Base-by-base conservation (phyloP, 306 rosid species). In the Pterocarpus santalinus region DNA sequence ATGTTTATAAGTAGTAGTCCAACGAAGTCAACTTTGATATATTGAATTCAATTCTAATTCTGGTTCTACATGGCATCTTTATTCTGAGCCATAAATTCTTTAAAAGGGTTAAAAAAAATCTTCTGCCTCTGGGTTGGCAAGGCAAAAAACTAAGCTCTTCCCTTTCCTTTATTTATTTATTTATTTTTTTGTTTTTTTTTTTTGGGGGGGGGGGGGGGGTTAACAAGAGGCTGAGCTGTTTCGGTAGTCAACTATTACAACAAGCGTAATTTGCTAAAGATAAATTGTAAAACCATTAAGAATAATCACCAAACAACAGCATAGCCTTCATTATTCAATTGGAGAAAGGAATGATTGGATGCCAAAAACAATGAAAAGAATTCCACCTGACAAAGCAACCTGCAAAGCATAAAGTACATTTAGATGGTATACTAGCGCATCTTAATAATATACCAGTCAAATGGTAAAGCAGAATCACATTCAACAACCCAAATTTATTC, bases 321-420 rank as follows among this genome's bases (percentile, higher is more conserved):
- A 68, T 38, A 67, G 72, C 68, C 85, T 52, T 89, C 90, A 90
- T 32, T 69, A 69, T 66, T 85, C 84, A 9, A 89, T 82, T 0
- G 95, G 87, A 66, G 98, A 83, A 72, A 95, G 92, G 89, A 83
- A 92, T 35, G 98, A 95, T 53, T 95, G 98, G 75, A 95, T 88
- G 52, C 98, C 97, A 53, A 95, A 95, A 83, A 89, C 90, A 67
- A 92, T 88, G 85, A 92, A 92, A 56, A 95, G 94, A 86, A 95
- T 57, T 75, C 95, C 97, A 77, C 98, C 95, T 4, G 95, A 90
- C 73, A 95, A 85, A 41, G 92, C 95, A 89, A 95, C 89, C 97
- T 95, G 92, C 57, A 81, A 90, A 53, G 74, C 33, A 67, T 77
- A 39, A 79, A 82, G 36, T 8, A 65, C 73, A 70, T 69, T 81